Conservation (phyloP, 2,329 filamentous ascomycete genomes). For the Cryphonectria nitschkei region DNA sequence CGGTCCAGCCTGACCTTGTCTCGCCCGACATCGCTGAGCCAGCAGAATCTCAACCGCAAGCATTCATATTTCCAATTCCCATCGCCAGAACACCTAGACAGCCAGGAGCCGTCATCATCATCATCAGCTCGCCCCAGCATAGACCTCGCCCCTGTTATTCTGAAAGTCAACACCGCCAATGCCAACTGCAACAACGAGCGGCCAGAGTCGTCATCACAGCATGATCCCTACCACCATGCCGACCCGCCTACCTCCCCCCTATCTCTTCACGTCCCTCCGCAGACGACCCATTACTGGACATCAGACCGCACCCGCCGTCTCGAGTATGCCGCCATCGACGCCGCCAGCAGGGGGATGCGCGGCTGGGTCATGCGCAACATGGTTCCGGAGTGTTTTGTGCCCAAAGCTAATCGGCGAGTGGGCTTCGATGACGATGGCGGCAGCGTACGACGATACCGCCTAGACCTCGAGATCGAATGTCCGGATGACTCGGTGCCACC, state of each 20-base stretch:
- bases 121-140: conserved; percentile 10
- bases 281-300: conserved; percentile 70
- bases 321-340: conserved; percentile 70
- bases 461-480: conserved; percentile 53
- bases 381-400: conserved; percentile 64
- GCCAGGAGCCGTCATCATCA: conserved; percentile 14
- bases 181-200: not conserved
- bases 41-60: conserved; percentile 35
- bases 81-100: conserved; percentile 25
- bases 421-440: conserved; percentile 65
- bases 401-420: conserved; percentile 52
- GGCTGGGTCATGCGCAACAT: conserved; percentile 63
- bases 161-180: conserved; percentile 27
- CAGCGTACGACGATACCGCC: conserved; percentile 65
- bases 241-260: conserved; percentile 33
- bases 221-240: conserved; percentile 7
- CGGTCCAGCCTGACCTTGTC: conserved; percentile 34
- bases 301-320: conserved; percentile 64
- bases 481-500: conserved; percentile 31
- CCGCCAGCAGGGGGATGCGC: conserved; percentile 60
- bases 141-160: conserved; percentile 24
- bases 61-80: conserved; percentile 49
- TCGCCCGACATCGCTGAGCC: conserved; percentile 34
- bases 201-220: conserved; percentile 33
- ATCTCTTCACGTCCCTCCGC: conserved; percentile 50